Evolutionary conservation across 208 protist species (phyloP), one percentile per base, ranked within the genome.

Genomic region (Trypanosoma vivax): DNA sequence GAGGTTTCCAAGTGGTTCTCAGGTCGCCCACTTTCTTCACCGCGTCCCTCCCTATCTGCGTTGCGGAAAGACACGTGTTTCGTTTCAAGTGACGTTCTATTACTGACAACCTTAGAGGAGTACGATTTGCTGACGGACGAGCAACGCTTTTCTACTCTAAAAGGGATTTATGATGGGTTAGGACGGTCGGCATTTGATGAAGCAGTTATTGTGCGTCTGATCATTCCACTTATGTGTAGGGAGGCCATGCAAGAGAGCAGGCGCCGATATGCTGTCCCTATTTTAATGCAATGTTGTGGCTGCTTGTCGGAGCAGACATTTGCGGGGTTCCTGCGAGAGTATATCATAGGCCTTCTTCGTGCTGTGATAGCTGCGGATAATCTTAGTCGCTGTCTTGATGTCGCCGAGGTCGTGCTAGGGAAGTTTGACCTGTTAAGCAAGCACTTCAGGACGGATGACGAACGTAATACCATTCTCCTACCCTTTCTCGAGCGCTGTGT

Each of bases 171-270:
- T 49, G 58, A 73, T 24, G 67, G 41, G 4, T 40, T 83, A 3
- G 42, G 35, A 28, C 50, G 52, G 13, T 51, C 28, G 10, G 28
- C 18, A 28, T 81, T 82, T 46, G 73, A 58, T 25, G 70, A 76
- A 56, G 25, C 42, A 6, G 51, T 79, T 4, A 27, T 86, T 2
- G 14, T 76, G 10, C 60, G 51, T 4, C 18, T 56, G 5, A 56
- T 86, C 6, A 55, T 86, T 54, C 73, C 73, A n/a, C 54, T 76
- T 33, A 71, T 82, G 74, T 37, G 56, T 49, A 65, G 63, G 11
- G 70, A 70, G 51, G 70, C 61, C 54, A 49, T 33, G 30, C 40
- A 65, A 28, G 54, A 77, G 19, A 50, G 38, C 29, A 72, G 76
- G 73, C 55, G 79, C 39, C 60, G 65, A 14, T 86, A 71, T 46